Evolutionary conservation across 352 stramenopile genomes (phyloP).

Genomic region (Globisporangium abappressorium): DNA sequence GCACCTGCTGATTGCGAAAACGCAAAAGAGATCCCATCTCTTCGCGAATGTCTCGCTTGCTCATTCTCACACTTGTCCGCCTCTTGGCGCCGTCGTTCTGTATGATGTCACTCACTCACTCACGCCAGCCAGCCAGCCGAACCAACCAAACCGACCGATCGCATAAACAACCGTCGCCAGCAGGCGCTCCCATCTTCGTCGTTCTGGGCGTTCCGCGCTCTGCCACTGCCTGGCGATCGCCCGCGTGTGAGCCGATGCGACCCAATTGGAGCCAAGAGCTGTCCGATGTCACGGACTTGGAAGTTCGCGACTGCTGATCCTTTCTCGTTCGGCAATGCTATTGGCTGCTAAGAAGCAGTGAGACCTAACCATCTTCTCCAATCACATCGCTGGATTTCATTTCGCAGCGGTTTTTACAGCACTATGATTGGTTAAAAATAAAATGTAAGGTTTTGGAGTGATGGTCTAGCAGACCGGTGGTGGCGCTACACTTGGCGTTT

Average conservation of each 20-base stretch:
- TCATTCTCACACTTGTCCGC: background rate
- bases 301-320: background rate
- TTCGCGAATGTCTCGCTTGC: background rate
- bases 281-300: constrained; percentile 5
- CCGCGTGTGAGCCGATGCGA: background rate
- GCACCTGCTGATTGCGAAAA: constrained; percentile 6
- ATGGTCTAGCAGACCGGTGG: constrained; percentile 14
- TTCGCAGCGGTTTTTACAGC: background rate
- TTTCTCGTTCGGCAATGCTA: background rate
- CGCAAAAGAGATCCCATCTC: constrained; percentile 1
- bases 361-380: background rate
- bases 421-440: background rate
- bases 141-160: background rate
- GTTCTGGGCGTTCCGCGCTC: background rate
- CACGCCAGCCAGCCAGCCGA: background rate
- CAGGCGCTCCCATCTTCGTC: constrained; percentile 8
- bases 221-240: background rate
- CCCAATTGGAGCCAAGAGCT: constrained; percentile 7
- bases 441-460: background rate
- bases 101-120: background rate
- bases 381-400: background rate
- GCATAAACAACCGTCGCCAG: constrained; percentile 2
- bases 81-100: background rate
- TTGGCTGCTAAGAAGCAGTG: background rate
- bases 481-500: constrained; percentile 12